Base-by-base conservation (phyloP, 106 monocot species). In the Hemerocallis citrina region DNA sequence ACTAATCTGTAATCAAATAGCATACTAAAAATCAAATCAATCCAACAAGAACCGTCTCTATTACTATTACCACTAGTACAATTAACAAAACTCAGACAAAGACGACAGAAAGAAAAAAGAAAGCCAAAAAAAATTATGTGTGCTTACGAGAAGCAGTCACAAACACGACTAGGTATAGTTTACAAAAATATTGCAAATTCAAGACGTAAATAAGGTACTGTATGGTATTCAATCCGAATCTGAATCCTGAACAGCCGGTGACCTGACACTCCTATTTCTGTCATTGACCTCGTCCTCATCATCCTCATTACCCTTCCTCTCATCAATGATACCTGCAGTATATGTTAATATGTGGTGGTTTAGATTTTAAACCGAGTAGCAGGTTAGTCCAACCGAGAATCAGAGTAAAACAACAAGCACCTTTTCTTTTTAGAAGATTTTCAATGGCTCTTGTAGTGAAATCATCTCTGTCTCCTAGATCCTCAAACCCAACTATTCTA, bases 401-500 rank as follows among this genome's bases (percentile, higher is more conserved):
- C 11, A 7, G 6, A 34, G 16, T 52, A 0, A 36, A 61, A 46
- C 14, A 20, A 43, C 32, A 3, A n/a, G 13, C 29, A 85, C 96
- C 96, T 82, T 92, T 98, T 67, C 72, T 79, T 68, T 77, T 82
- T 7, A 98, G 74, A 73, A 98, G 42, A 60, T 76, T 84, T 38
- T 98, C 96, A 52, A 92, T 65, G 1, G 79, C 31, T 67, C 70
- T 92, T 13, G 85, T 85, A 25, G 77, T 65, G 74, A 98, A 98
- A 79, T 98, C 96, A 75, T 98, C 96, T 77, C 82, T 98, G 60
- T 61, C 57, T 6, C 96, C 84, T 31, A 98, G 74, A 65, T 88
- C 91, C 75, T 92, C 72, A 74, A 98, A 98, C 22, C 96, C 96
- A 9, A 88, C 77, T 50, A 98, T 31, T 60, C 96, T 79, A 61